Conservation (phyloP, 805 yeast genomes). For the Scheffersomyces lignosus region DNA sequence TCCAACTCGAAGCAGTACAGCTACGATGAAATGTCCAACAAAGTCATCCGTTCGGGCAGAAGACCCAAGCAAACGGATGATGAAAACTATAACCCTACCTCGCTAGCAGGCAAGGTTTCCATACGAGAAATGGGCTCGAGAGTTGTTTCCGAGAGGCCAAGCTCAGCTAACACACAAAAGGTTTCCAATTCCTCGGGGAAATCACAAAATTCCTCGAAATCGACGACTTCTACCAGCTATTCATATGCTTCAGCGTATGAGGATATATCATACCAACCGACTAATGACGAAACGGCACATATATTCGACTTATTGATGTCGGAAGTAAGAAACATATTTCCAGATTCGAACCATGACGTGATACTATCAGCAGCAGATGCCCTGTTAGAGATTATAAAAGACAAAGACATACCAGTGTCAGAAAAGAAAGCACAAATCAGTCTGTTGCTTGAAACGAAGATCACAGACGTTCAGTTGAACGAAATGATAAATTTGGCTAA, state of each 20-base stretch:
- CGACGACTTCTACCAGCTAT: slow-evolving; percentile 9
- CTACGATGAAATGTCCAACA: slow-evolving; percentile 75
- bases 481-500: slow-evolving; percentile 45
- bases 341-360: slow-evolving; percentile 75
- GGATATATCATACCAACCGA: slow-evolving; percentile 62
- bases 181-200: slow-evolving; percentile 5
- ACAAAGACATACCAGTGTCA: slow-evolving; percentile 41
- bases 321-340: slow-evolving; percentile 58
- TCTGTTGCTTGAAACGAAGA: slow-evolving; percentile 39
- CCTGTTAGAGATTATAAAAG: slow-evolving; percentile 53
- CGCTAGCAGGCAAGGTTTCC: slow-evolving; percentile 68
- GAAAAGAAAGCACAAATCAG: slow-evolving; percentile 52
- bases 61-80: slow-evolving; percentile 41
- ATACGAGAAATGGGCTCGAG: slow-evolving; percentile 69
- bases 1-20: slow-evolving; percentile 38
- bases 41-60: slow-evolving; percentile 54
- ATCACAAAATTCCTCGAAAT: slow-evolving; percentile 6
- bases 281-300: slow-evolving; percentile 49
- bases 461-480: slow-evolving; percentile 47
- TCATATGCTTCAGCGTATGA: slow-evolving; percentile 32
- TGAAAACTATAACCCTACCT: slow-evolving; percentile 60
- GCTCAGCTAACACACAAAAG: slow-evolving; percentile 3
- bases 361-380: slow-evolving; percentile 73
- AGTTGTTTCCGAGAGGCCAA: slow-evolving; percentile 21
- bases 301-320: slow-evolving; percentile 57